Evolutionary conservation across 1,139 yeast genomes (phyloP), one percentile per base, ranked within the genome.

Genomic region (Candida sp.): DNA sequence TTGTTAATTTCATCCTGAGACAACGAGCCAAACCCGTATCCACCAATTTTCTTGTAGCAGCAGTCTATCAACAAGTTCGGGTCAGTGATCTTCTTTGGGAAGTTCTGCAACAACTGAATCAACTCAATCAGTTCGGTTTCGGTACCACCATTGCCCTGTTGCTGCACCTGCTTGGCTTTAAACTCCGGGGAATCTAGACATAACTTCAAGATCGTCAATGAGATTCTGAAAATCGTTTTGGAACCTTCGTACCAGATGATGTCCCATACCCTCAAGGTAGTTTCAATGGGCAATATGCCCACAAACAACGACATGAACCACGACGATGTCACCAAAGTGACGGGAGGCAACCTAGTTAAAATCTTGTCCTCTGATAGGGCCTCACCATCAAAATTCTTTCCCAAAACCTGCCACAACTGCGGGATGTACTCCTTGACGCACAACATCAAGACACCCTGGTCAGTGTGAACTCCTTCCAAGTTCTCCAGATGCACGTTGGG

Each of bases 291-390:
- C 40, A 94, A 70, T 1, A 86, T 83, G 0, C 97, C 97, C 39
- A 93, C 91, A 70, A 89, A 94, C 5, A 91, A 82, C 56, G 97
- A 89, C 99, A 94, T 94, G 66, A 94, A 94, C 99, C 99, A 94
- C 46, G 97, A 87, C 0, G 98, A 93, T 0, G 98, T 93, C 57
- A 96, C 96, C 42, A 94, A 77, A 0, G 98, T 90, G 4, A 94
- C 84, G 0, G 98, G 97, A 1, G 99, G 99, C 47, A 92, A 70
- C 58, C 88, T 85, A 23, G 84, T 76, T 47, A 93, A 75, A 49
- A 88, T 87, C 50, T 72, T 74, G 63, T 87, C 92, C 55, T 84
- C 86, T 44, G 82, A 72, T 44, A 79, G 58, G 5, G 63, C 56
- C 45, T 72, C 75, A 0, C 82, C 82, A 42, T 78, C 82, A 50